Conservation (phyloP, 345 rosid genomes). For the Geranium rotundifolium region DNA sequence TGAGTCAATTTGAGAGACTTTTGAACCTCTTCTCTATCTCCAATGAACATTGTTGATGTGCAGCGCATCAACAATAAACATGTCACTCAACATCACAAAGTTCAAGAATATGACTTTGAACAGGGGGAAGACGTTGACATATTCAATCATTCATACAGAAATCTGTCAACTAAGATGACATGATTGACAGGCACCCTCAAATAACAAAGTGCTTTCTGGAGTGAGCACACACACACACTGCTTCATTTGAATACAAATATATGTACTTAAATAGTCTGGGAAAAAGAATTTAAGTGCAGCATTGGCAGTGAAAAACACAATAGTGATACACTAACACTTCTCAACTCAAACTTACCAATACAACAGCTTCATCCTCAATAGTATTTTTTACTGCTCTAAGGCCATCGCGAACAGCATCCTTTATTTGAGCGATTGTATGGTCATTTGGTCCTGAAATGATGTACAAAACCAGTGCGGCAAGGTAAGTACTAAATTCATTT, state of each 20-base stretch:
- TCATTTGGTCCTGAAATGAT: constrained; percentile 74
- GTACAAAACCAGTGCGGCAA: not conserved
- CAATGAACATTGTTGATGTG: too few species aligned
- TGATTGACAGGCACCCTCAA: not conserved
- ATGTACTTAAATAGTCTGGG: not conserved
- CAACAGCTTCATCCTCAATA: constrained; percentile 81
- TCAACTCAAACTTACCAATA: constrained; percentile 44
- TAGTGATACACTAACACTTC: not conserved
- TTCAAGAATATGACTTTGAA: too few species aligned
- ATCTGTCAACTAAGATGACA: not conserved
- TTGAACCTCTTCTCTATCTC: too few species aligned
- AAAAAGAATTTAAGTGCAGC: not conserved
- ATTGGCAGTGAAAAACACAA: not conserved
- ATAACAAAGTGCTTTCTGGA: not conserved
- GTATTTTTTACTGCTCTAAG: constrained; percentile 91
- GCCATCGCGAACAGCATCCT: constrained; percentile 97
- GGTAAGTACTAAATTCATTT: not conserved
- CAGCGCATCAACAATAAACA: too few species aligned
- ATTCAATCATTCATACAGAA: too few species aligned
- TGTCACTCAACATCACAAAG: too few species aligned
- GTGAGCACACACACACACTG: not conserved
- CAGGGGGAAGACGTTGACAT: too few species aligned
- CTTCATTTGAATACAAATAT: not conserved
- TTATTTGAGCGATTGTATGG: constrained; percentile 95
- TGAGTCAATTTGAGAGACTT: too few species aligned